Base-by-base conservation (phyloP, 306 rosid species). In the Sicyos edulis region DNA sequence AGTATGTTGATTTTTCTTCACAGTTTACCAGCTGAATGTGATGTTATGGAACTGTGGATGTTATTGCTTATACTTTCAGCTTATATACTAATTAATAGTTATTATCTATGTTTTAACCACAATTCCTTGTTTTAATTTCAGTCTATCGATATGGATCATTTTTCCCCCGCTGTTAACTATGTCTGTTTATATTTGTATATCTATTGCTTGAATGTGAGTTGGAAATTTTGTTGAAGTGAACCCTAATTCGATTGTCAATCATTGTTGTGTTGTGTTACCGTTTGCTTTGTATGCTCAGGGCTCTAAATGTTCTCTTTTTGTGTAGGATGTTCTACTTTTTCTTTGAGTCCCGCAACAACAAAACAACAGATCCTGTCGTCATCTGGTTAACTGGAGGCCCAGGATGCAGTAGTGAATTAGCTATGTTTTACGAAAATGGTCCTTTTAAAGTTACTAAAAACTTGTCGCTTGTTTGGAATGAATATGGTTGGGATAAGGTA, bases 351-450 rank as follows among this genome's bases (percentile, higher is more conserved):
- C 88, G 99, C 70, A 85, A 67, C 73, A 86, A 78, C 80, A 82
- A 87, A 86, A 69, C 82, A 78, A 69, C 82, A 78, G 99, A 90
- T 58, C 99, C 99, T 78, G 82, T 93, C 68, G 99, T 93, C 37
- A 91, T 93, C 58, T 93, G 99, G 99, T 84, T 91, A 80, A 91
- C 97, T 47, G 99, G 99, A 78, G 99, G 99, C 6, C 99, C 99
- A 49, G 99, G 99, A 8, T 93, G 99, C 78, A 91, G 99, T 73
- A 90, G 99, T 81, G 99, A 93, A 83, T 76, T 93, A 91, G 99
- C n/a, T n/a, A n/a, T n/a, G n/a, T n/a, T n/a, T n/a, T n/a, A n/a
- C n/a, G n/a, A n/a, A n/a, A n/a, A n/a, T 54, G 99, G 99, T 15
- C 99, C 97, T 69, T 93, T 93, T 85, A 76, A 61, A 74, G 84